Evolutionary conservation across 495 filamentous ascomycete genomes (phyloP).

Genomic region (Hypoxylon perforatum): DNA sequence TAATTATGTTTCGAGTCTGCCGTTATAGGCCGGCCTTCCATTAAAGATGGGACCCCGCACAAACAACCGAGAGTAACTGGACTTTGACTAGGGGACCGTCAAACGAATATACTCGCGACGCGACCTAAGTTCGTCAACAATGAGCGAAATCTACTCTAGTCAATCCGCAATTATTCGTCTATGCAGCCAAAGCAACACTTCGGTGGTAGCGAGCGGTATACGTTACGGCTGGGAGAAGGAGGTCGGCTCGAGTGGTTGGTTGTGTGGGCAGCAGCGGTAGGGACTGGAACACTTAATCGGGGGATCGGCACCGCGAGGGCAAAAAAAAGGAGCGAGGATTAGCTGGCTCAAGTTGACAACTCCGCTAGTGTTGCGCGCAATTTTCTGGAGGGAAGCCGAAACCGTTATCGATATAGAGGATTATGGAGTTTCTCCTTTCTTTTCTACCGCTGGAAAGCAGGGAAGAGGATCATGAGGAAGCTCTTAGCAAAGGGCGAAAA

Average conservation of each 20-base stretch:
- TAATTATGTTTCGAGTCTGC: conserved; percentile 64
- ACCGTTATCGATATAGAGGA: conserved; percentile 30
- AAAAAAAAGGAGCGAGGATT: conserved; percentile 37
- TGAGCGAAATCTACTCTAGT: conserved; percentile 3
- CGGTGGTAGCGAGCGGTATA: conserved; percentile 8
- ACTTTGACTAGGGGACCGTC: conserved; percentile 23
- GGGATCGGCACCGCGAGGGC: conserved; percentile 37
- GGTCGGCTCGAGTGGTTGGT: conserved; percentile 19
- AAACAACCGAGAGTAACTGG: conserved; percentile 41
- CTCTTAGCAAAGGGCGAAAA: conserved; percentile 20
- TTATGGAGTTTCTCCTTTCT: conserved; percentile 28
- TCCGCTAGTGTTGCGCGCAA: conserved; percentile 31
- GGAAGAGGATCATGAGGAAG: conserved; percentile 1
- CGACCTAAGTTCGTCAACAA: conserved; percentile 10
- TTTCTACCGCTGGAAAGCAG: conserved; percentile 14
- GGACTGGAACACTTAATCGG: conserved; percentile 33
- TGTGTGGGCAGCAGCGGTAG: background rate
- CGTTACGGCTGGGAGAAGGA: background rate
- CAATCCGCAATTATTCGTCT: background rate
- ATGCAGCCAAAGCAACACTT: conserved; percentile 3
- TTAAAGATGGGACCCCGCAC: conserved; percentile 55
- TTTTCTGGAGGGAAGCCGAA: conserved; percentile 12
- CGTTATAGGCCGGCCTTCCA: conserved; percentile 62
- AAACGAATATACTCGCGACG: conserved; percentile 38
- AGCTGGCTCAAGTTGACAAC: conserved; percentile 25